Evolutionary conservation across 768 basidiomycete species (phyloP).

Genomic region (Porphyrellus cyaneotinctus): DNA sequence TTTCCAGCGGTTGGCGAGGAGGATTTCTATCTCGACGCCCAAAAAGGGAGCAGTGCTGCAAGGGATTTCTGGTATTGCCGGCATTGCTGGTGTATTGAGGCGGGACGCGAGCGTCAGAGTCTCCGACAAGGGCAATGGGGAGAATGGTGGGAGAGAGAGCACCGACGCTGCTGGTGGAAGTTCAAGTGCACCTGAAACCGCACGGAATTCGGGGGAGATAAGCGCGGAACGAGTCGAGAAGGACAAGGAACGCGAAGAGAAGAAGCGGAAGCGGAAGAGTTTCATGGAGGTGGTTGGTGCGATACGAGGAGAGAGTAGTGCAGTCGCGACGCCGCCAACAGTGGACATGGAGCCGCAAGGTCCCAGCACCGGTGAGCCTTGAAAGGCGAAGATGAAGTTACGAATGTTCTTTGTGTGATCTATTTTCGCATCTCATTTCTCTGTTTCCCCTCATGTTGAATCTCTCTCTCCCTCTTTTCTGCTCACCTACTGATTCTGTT

Average conservation of each 20-base stretch:
- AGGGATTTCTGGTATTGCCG: conserved; percentile 31
- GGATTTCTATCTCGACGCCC: conserved; percentile 61
- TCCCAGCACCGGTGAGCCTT: conserved; percentile 9
- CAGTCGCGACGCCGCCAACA: conserved; percentile 35
- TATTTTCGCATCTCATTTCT: conserved; percentile 6
- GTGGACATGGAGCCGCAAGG: conserved; percentile 15
- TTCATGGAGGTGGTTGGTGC: conserved; percentile 38
- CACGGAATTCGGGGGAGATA: conserved; percentile 47
- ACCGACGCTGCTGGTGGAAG: conserved; percentile 16
- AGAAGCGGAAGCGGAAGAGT: conserved; percentile 62
- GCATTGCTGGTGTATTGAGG: conserved; percentile 28
- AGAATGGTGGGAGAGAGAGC: conserved; percentile 16
- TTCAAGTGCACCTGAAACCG: conserved; percentile 39
- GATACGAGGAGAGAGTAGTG: conserved; percentile 24
- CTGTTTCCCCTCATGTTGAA: neutral
- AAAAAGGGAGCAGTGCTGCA: conserved; percentile 52
- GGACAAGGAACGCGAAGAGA: conserved; percentile 51
- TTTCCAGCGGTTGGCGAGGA: conserved; percentile 74
- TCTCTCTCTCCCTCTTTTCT: neutral
- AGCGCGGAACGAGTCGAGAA: conserved; percentile 45
- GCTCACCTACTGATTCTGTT: conserved; percentile 7
- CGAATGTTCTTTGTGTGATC: conserved; percentile 4
- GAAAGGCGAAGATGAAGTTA: conserved; percentile 4
- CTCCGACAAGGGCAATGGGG: conserved; percentile 37
- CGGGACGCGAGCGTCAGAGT: conserved; percentile 34